phyloP scores from a whole-genome alignment of 257 asterid species.

The Ligustrum vulgare region DNA sequence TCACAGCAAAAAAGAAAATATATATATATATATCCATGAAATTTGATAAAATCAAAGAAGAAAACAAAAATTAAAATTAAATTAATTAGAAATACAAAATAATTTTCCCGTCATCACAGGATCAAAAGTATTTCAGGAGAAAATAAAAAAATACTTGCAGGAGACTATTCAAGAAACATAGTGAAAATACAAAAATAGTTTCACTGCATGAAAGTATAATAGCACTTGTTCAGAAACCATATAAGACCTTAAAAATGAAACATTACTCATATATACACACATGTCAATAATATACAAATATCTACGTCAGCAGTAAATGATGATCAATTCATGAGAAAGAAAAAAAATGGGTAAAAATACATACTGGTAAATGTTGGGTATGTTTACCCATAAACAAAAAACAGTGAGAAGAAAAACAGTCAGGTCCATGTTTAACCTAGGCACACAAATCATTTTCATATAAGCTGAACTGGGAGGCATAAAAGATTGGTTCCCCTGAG shows the following conservation, averaged over 20 bases:
- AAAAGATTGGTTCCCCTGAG: too few relatives aligned
- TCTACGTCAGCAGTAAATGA: not conserved
- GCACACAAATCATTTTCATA: not conserved
- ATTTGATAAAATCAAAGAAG: not conserved
- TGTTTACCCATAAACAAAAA: not conserved
- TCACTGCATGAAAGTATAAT: not conserved
- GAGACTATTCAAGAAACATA: not conserved
- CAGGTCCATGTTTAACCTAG: not conserved
- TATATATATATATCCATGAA: too few relatives aligned
- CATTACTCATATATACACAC: not conserved
- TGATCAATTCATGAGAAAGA: not conserved
- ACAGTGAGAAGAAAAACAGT: not conserved
- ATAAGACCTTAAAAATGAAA: not conserved
- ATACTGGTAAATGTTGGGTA: not conserved
- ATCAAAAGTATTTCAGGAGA: not conserved
- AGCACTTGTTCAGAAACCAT: not conserved
- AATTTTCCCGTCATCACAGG: not conserved
- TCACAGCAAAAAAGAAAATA: not conserved
- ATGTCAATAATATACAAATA: not conserved
- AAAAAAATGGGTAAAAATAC: not conserved
- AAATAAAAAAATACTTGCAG: constrained; percentile 15
- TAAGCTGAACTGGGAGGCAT: not conserved
- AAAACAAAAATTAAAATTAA: not conserved
- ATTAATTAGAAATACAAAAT: not conserved
- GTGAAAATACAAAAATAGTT: not conserved